phyloP scores from a whole-genome alignment of 75 land plant genomes.

The Picea sitchensis region DNA sequence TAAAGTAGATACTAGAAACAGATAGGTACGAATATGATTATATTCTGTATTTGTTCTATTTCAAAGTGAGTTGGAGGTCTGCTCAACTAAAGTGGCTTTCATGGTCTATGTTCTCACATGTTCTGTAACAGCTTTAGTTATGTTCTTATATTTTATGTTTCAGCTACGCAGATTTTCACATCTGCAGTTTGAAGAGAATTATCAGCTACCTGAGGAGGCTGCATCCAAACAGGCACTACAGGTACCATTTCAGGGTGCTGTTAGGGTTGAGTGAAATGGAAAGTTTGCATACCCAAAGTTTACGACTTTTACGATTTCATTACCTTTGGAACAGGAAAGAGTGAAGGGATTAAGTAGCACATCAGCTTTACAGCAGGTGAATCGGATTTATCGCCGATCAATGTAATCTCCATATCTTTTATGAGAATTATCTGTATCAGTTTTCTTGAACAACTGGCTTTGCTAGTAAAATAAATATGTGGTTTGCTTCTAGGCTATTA shows the following conservation, averaged over 20 bases:
- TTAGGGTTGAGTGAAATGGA: neutral
- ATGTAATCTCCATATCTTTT: neutral
- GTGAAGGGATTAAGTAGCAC: neutral
- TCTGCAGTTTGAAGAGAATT: slow-evolving; percentile 9
- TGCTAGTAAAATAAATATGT: slow-evolving; percentile 1
- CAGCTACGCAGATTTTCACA: slow-evolving; percentile 8
- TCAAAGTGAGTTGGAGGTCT: neutral
- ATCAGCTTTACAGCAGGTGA: neutral
- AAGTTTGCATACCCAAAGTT: neutral
- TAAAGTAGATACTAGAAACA: neutral
- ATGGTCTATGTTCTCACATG: neutral
- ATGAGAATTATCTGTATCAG: neutral
- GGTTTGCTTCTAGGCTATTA: neutral
- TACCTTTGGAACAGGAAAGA: slow-evolving; percentile 8
- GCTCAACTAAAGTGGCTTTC: neutral
- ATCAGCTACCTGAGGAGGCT: slow-evolving; percentile 4
- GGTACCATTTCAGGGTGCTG: neutral
- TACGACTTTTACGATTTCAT: neutral
- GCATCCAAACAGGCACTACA: slow-evolving; percentile 5
- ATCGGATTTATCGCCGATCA: slow-evolving; percentile 7
- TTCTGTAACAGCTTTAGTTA: neutral
- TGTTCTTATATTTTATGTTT: neutral
- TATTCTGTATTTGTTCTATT: neutral
- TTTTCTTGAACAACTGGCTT: neutral
- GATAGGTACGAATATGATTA: neutral